Evolutionary conservation across 768 basidiomycete species (phyloP).

Genomic region (Pisolithus albus): DNA sequence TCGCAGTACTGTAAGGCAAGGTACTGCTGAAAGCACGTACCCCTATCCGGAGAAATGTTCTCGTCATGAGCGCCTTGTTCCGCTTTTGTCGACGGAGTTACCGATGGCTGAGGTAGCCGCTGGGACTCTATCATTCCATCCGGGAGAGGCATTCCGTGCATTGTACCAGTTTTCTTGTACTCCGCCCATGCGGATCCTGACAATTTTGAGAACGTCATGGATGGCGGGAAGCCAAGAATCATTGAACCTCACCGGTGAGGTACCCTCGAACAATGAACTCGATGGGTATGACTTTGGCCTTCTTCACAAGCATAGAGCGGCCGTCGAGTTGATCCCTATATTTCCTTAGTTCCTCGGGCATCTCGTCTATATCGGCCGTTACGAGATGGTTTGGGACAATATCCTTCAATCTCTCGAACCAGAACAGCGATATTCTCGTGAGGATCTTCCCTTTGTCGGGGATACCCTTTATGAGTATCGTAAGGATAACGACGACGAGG

Average conservation of each 20-base stretch:
- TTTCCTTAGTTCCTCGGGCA: conserved; percentile 73
- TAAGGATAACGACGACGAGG: conserved; percentile 1
- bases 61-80: conserved; percentile 93
- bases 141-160: conserved; percentile 78
- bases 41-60: conserved; percentile 83
- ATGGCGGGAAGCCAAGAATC: neutral
- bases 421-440: conserved; percentile 88
- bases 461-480: conserved; percentile 60
- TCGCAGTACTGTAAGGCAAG: neutral
- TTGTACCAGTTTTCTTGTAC: conserved; percentile 81
- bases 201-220: neutral
- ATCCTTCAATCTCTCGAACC: conserved; percentile 78
- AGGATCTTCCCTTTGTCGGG: conserved; percentile 89
- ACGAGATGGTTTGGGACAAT: conserved; percentile 90
- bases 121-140: conserved; percentile 77
- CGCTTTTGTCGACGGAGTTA: conserved; percentile 97
- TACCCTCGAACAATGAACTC: conserved; percentile 97
- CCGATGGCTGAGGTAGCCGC: conserved; percentile 73
- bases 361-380: conserved; percentile 65
- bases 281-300: conserved; percentile 81
- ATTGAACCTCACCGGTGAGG: conserved; percentile 65
- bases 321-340: conserved; percentile 76
- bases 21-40: conserved; percentile 28
- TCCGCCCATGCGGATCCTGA: conserved; percentile 94
- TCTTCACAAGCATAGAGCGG: conserved; percentile 85